Evolutionary conservation across 1,284 basidiomycete species (phyloP), one percentile per base, ranked within the genome.

Genomic region (Coniferiporia sulphurascens): DNA sequence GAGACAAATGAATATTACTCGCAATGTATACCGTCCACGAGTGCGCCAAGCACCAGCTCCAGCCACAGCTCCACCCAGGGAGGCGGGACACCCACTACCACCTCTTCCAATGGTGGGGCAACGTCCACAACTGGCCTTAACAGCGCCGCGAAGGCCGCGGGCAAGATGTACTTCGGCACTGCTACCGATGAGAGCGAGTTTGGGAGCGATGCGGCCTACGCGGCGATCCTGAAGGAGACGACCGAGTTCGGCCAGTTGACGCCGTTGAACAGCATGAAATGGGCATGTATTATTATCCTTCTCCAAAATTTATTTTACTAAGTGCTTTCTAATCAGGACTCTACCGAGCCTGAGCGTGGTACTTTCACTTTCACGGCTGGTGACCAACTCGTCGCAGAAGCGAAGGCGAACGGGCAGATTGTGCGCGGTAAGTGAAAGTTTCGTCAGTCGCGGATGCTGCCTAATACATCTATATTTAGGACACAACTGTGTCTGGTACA

Each of bases 181-280:
- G 66, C 65, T 5, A 62, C 66, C 7, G 66, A 68, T 46, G 56
- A 54, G 44, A 38, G 44, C 48, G 66, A 68, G 56, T 58, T 68
- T 52, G 8, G 32, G 8, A 61, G 55, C 17, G 66, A 69, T 56
- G 45, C 63, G 9, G 45, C 66, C 34, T 68, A 68, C 56, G 54
- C 56, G 4, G 55, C 53, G 10, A 65, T 68, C 41, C 62, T 68
- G 9, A 55, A 54, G 19, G 54, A 66, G 22, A 68, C 66, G 53
- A 66, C 68, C 48, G 65, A 72, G 51, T 75, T 75, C 54, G 72
- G 73, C 35, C 67, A 70, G 38, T 60, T 74, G 51, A 74, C 73
- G 12, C 73, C 73, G 1, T 70, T 68, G 63, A 75, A 75, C 65
- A 71, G 69, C 52, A 73, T 74, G 73, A 75, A 75, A 66, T 75